Conservation (phyloP, 805 yeast species). For the Candida dendrica region DNA sequence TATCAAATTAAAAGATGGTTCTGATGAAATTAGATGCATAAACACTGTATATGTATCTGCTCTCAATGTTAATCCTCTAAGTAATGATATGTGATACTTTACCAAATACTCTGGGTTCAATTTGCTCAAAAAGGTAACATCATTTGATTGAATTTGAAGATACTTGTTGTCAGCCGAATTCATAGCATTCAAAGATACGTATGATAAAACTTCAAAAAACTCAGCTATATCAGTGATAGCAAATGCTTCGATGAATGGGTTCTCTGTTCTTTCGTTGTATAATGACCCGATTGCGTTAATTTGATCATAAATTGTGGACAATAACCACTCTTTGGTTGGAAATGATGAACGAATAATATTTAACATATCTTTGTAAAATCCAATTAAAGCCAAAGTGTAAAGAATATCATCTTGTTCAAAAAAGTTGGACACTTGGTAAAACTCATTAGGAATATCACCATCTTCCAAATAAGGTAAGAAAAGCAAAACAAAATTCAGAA, state of each 20-base stretch:
- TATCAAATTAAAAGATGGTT: constrained; percentile 6
- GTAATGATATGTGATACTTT: constrained; percentile 4
- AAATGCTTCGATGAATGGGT: constrained; percentile 10
- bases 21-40: not conserved
- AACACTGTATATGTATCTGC: constrained; percentile 8
- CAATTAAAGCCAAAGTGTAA: constrained; percentile 8
- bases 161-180: constrained; percentile 5
- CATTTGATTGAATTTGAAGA: constrained; percentile 4
- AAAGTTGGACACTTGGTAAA: constrained; percentile 8
- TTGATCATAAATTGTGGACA: constrained; percentile 5
- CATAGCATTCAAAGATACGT: constrained; percentile 5
- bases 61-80: constrained; percentile 6
- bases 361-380: constrained; percentile 12
- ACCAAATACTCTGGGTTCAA: constrained; percentile 14
- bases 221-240: constrained; percentile 9
- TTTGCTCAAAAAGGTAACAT: constrained; percentile 5
- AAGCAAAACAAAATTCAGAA: constrained; percentile 7
- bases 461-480: constrained; percentile 9
- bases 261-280: constrained; percentile 6
- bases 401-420: constrained; percentile 9
- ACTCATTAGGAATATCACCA: constrained; percentile 9
- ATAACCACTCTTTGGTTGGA: constrained; percentile 12
- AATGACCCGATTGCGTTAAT: constrained; percentile 8
- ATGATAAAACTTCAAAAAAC: constrained; percentile 13
- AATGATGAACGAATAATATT: constrained; percentile 6